Evolutionary conservation across 169 alveolate species (phyloP).

Genomic region (Cryptosporidium bovis): DNA sequence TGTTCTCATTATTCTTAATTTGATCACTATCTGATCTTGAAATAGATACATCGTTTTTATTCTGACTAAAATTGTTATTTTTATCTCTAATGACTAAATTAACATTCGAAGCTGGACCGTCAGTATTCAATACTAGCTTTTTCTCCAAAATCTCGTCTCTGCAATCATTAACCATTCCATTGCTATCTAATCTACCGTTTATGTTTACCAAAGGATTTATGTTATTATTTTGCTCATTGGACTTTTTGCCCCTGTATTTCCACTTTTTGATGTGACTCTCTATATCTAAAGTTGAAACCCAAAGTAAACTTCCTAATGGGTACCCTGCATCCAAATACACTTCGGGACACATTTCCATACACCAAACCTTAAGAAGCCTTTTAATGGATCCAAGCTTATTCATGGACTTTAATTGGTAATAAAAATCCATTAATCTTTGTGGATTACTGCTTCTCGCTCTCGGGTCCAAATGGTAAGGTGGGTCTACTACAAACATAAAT

Average conservation of each 20-base stretch:
- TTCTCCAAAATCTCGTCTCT: too few species aligned
- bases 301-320: constrained; percentile 66
- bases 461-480: constrained; percentile 70
- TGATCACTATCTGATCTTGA: too few species aligned
- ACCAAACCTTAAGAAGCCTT: constrained; percentile 68
- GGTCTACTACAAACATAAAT: constrained; percentile 73
- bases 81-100: too few species aligned
- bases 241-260: constrained; percentile 69
- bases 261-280: constrained; percentile 71
- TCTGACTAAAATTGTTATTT: too few species aligned
- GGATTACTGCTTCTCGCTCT: constrained; percentile 75
- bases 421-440: constrained; percentile 71
- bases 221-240: constrained; percentile 1
- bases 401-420: constrained; percentile 70
- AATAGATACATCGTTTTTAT: too few species aligned
- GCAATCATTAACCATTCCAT: too few species aligned
- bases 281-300: constrained; percentile 70
- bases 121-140: too few species aligned
- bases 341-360: constrained; percentile 74
- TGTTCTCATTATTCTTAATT: too few species aligned
- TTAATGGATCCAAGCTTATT: constrained; percentile 35
- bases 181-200: too few species aligned
- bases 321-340: constrained; percentile 72
- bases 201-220: neutral
- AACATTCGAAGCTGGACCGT: too few species aligned